Base-by-base conservation (phyloP, 2,329 filamentous ascomycete genomes). In the Neonectria magnoliae region DNA sequence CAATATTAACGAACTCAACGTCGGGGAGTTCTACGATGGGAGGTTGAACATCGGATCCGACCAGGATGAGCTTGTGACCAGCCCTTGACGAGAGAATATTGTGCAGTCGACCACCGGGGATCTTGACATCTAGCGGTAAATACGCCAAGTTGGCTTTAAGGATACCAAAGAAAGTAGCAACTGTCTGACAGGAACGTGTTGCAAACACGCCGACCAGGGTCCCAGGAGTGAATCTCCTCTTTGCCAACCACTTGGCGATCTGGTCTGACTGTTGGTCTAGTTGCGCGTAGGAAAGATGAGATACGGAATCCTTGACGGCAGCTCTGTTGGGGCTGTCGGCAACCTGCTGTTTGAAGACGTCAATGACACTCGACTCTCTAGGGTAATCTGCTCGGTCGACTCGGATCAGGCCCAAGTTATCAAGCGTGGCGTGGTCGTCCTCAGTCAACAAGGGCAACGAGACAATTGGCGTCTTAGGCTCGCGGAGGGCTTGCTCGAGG, bases 321-420 rank as follows among this genome's bases (percentile, higher is more conserved):
- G 66, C 14, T 2, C n/a, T 14, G 10, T 67, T 16, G 0, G 72
- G 69, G n/a, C 18, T 11, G 1, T 44, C 52, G 7, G 47, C n/a
- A 3, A 66, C 73, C 38, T 75, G 70, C 20, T 67, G 33, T 10
- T 57, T 65, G 64, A 76, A 75, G 3, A 76, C 41, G 22, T 75
- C 70, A 18, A 73, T 50, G 0, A 75, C 22, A 51, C 68, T 74
- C 2, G 64, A 67, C 0, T 73, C 62, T 3, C 62, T 64, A 18
- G 68, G 67, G 25, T 73, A 71, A 20, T 67, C 25, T 5, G 56
- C 57, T 22, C 22, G 20, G 1, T 70, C 38, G 5, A 68, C 45
- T 3, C 68, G 31, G 8, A 73, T n/a, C 1, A 75, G 44, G 1
- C 71, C 71, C 57, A 71, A 58, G 7, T 31, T 13, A 2, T 68